A percentile compares a stretch with the other conserved stretches of the same genome.
phyloP scores from a whole-genome alignment of 805 yeast species.

The Metschnikowia cubensis region DNA sequence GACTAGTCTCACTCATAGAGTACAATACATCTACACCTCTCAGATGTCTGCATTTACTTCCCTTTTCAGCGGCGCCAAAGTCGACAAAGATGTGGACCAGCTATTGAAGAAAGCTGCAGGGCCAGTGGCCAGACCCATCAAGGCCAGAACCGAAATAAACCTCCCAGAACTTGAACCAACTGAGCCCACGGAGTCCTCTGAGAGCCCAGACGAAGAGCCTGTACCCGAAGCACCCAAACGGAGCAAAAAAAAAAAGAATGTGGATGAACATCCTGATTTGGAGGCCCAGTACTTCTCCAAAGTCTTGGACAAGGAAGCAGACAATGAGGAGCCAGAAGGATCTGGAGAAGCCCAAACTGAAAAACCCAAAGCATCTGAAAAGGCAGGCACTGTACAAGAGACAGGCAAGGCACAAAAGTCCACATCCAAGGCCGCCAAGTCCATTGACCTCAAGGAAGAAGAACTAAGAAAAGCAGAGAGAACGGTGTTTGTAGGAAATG shows the following conservation, averaged over 20 bases:
- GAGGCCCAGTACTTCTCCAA: slow-evolving; percentile 14
- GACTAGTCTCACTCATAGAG: no score
- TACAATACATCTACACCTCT: no score
- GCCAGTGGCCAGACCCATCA: slow-evolving; percentile 42
- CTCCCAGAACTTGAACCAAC: slow-evolving; percentile 5
- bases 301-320: slow-evolving; percentile 12
- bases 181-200: slow-evolving; percentile 16
- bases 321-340: slow-evolving; percentile 3
- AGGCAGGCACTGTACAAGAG: slow-evolving; percentile 10
- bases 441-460: slow-evolving; percentile 57
- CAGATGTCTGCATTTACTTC: slow-evolving; percentile 34
- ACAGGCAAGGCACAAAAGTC: background rate
- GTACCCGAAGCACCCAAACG: background rate
- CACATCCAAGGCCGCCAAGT: slow-evolving; percentile 38
- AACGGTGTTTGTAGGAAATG: slow-evolving; percentile 86
- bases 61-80: slow-evolving; percentile 29
- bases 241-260: slow-evolving; percentile 4
- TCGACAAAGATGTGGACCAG: slow-evolving; percentile 27
- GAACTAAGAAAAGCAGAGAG: slow-evolving; percentile 80
- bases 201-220: background rate
- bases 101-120: slow-evolving; percentile 35
- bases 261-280: slow-evolving; percentile 2
- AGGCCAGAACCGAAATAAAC: slow-evolving; percentile 29
- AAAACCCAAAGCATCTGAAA: slow-evolving; percentile 21
- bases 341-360: slow-evolving; percentile 4